Percentiles rank a stretch among this genome's conserved stretches.
Conservation (phyloP, 2,329 filamentous ascomycete genomes). For the Fonsecaea erecta region DNA sequence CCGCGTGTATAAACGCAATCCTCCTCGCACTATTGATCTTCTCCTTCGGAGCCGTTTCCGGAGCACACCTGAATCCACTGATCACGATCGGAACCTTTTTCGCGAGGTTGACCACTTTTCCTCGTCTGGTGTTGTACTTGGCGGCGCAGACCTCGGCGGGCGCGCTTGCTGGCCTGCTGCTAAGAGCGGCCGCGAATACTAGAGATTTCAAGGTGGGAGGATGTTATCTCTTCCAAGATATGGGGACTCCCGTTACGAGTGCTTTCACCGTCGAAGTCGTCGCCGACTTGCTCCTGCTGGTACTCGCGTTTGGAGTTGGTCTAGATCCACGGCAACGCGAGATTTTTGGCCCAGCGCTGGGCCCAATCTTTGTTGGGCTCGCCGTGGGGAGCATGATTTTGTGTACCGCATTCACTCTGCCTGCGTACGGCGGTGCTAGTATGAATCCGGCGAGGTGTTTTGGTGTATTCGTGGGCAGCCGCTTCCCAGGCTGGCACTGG, state of each 20-base stretch:
- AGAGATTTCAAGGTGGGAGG: constrained; percentile 46
- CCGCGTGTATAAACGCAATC: constrained; percentile 48
- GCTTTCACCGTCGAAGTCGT: constrained; percentile 57
- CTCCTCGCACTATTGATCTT: constrained; percentile 57
- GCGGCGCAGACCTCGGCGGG: constrained; percentile 53
- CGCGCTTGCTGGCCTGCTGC: constrained; percentile 50
- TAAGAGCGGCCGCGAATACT: constrained; percentile 45
- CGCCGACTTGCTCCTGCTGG: constrained; percentile 52
- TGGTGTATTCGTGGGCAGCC: constrained; percentile 46
- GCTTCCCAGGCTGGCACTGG: constrained; percentile 46
- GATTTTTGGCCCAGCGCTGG: constrained; percentile 56
- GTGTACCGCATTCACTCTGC: constrained; percentile 46
- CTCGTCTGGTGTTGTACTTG: constrained; percentile 56
- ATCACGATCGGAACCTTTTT: constrained; percentile 61
- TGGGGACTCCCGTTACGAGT: constrained; percentile 44
- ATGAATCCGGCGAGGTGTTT: constrained; percentile 55
- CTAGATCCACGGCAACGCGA: constrained; percentile 58
- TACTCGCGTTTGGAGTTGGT: constrained; percentile 59
- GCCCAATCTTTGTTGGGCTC: constrained; percentile 56
- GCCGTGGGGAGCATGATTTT: constrained; percentile 46
- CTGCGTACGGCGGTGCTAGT: constrained; percentile 51
- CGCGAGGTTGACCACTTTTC: constrained; percentile 55
- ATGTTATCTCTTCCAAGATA: constrained; percentile 45
- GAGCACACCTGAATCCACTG: constrained; percentile 59
- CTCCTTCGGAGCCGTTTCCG: constrained; percentile 54